A percentile compares a stretch with the other conserved stretches of the same genome.
Evolutionary conservation across 371 early-diverging fungal species (phyloP).

Genomic region (Circinella minor): DNA sequence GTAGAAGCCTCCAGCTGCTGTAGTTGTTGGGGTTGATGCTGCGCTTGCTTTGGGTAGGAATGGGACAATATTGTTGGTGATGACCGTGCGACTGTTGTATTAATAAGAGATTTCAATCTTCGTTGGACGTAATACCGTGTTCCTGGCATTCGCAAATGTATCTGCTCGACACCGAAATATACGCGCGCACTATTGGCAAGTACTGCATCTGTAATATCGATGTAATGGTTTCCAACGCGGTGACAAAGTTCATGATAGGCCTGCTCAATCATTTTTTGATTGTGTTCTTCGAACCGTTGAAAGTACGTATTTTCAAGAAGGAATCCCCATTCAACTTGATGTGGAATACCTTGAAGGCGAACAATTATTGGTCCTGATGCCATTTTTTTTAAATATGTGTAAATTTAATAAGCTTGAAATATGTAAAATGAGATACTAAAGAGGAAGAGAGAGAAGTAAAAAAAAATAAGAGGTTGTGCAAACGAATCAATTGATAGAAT

Average conservation of each 20-base stretch:
- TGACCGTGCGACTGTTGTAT: no score
- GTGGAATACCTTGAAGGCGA: background rate
- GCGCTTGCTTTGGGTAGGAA: no score
- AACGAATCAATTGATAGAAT: background rate
- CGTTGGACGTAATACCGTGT: constrained; percentile 52
- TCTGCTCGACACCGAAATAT: constrained; percentile 48
- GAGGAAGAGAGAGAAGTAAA: background rate
- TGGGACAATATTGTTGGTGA: no score
- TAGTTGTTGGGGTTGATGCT: no score
- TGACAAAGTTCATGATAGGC: constrained; percentile 32
- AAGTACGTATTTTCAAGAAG: constrained; percentile 53
- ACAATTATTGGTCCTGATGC: background rate
- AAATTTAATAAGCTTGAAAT: background rate
- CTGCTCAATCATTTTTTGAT: constrained; percentile 42
- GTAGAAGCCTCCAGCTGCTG: background rate
- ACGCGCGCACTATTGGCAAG: constrained; percentile 35
- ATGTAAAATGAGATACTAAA: background rate
- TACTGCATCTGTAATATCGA: constrained; percentile 38
- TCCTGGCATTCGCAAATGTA: constrained; percentile 55
- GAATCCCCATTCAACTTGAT: constrained; percentile 45
- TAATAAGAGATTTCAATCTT: background rate
- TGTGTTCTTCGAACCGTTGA: constrained; percentile 40
- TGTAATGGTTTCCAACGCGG: constrained; percentile 35
- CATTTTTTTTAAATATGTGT: background rate
- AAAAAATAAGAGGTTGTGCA: background rate